Base-by-base conservation (phyloP, 805 yeast genomes). In the Helenozyma rhizophorensis region DNA sequence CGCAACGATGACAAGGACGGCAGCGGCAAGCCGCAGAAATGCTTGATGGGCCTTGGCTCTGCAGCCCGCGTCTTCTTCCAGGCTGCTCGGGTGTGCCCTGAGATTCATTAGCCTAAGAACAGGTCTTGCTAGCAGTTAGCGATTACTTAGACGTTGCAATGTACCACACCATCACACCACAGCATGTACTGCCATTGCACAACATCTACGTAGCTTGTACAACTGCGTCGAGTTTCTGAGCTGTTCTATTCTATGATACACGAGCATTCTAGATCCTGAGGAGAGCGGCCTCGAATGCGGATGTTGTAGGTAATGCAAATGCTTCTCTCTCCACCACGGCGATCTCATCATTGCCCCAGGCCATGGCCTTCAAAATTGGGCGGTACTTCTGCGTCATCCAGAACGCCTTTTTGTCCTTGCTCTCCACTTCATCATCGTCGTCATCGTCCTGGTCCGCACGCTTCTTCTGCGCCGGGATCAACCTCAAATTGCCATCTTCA, bases 361-460 rank as follows among this genome's bases (percentile, higher is more conserved):
- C 57, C 15, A 69, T 81, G 9, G 78, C 88, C 42, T 62, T 72
- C 37, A 89, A 60, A 22, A 88, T 60, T 13, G 90, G 83, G 47
- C 79, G 75, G 56, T 84, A 89, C 50, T 84, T 84, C 29, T 73
- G 72, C 4, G 90, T 80, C 37, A 83, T 58, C 80, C 89, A 87
- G 57, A 80, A 88, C 14, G 83, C 72, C 31, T 63, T 68, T 21
- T 29, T 38, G 25, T 24, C 31, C 29, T 36, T 40, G 32, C 51
- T 59, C 12, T 57, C 58, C 9, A 21, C 32, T 15, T 56, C 53
- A 4, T 39, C 42, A n/a, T 40, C 42, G 17, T 49, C 56, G 23
- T 52, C 56, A 31, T 64, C 68, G 33, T 58, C 65, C 33, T 64
- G 36, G 14, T 21, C 27, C 12, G 38, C 31, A n/a, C n/a, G n/a